A percentile compares a stretch with the other conserved stretches of the same genome.
These are phyloP conservation scores for Ophiostoma sp. DNA, from an alignment of 2,329 filamentous ascomycete species.

Conservation along the genomic window DNA sequence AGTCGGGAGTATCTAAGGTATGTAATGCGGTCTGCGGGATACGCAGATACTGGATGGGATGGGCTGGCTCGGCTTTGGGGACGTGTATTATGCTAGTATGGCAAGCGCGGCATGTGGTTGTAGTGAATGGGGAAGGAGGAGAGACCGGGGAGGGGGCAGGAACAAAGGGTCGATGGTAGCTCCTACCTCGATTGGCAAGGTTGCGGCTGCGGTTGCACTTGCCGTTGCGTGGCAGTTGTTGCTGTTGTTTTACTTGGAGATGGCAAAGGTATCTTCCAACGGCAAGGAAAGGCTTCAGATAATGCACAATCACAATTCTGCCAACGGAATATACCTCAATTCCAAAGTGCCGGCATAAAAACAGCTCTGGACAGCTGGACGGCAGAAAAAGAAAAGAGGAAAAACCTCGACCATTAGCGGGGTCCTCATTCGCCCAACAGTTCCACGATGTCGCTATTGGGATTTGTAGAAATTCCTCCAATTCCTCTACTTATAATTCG, in stretches of 20 bases:
- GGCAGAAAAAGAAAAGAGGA: conserved; percentile 11
- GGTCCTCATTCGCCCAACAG: conserved; percentile 19
- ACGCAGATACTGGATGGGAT: not conserved
- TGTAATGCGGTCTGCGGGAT: conserved; percentile 5
- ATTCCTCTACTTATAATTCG: not conserved
- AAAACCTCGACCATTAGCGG: conserved; percentile 22
- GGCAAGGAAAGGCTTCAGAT: too few relatives aligned
- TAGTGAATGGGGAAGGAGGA: conserved; percentile 8
- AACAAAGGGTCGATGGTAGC: not conserved
- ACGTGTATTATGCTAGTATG: not conserved
- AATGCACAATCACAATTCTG: not conserved
- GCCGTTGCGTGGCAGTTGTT: not conserved
- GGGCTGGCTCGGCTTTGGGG: not conserved
- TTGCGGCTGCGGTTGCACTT: not conserved
- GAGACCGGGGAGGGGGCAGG: not conserved
- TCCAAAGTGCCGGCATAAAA: not conserved
- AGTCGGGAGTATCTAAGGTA: not conserved
- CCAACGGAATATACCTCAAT: not conserved
- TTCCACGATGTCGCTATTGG: not conserved
- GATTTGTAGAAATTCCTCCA: not conserved
- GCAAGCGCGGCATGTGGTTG: conserved; percentile 11
- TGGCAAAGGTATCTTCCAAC: too few relatives aligned
- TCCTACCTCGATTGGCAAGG: not conserved
- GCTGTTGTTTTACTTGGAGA: not conserved
- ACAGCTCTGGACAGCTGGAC: not conserved